These are phyloP conservation scores for Schizophyllum commune DNA, from an alignment of 1,284 basidiomycete genomes.

Conservation along the genomic window DNA sequence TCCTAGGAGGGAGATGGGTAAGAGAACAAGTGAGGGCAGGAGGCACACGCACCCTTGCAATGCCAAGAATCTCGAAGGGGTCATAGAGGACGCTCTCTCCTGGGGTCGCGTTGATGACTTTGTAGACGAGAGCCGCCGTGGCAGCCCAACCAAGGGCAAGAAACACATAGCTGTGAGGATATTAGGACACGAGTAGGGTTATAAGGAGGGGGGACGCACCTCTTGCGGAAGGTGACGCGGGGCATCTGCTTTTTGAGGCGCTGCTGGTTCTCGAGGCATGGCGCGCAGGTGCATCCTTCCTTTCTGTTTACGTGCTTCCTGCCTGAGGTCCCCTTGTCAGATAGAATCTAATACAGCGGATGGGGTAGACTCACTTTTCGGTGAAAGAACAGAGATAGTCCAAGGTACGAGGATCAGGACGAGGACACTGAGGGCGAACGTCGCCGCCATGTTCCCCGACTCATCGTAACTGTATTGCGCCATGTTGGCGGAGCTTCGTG, in stretches of 20 bases:
- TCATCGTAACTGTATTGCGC: constrained; percentile 85
- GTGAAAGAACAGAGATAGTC: constrained; percentile 41
- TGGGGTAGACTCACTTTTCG: constrained; percentile 2
- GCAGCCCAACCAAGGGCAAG: constrained; percentile 71
- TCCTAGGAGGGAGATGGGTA: constrained; percentile 30
- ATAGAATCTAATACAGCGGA: background rate
- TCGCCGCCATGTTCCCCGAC: constrained; percentile 81
- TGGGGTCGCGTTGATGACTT: constrained; percentile 49
- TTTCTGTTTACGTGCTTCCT: background rate
- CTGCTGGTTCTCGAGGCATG: constrained; percentile 53
- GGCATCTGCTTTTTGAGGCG: constrained; percentile 37
- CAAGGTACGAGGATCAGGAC: constrained; percentile 73
- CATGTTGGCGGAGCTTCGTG: constrained; percentile 30
- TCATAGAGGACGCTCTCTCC: constrained; percentile 75
- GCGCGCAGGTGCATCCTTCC: constrained; percentile 57
- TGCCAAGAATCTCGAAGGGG: constrained; percentile 91
- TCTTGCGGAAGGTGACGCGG: constrained; percentile 34
- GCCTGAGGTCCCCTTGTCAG: background rate
- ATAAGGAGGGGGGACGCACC: constrained; percentile 24
- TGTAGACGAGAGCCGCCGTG: constrained; percentile 64
- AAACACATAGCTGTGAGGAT: constrained; percentile 38
- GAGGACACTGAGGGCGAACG: constrained; percentile 84
- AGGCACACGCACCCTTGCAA: constrained; percentile 47
- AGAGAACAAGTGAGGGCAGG: background rate
- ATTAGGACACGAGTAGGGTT: constrained; percentile 5